Evolutionary conservation across 306 rosid genomes (phyloP).

Genomic region (Nissolia schottii): DNA sequence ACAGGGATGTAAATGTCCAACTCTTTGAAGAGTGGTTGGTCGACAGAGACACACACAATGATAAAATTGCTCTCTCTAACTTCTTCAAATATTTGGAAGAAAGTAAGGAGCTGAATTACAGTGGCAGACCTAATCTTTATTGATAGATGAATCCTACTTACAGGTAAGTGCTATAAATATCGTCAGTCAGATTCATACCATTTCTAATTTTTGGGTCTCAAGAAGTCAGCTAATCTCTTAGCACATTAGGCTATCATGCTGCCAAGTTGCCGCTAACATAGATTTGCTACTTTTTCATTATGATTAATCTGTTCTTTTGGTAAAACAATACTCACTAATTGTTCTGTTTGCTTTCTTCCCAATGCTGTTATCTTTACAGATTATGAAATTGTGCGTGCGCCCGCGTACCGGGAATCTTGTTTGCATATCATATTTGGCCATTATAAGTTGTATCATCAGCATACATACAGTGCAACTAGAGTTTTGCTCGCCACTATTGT

Average conservation of each 20-base stretch:
- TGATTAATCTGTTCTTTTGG: neutral
- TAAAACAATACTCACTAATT: neutral
- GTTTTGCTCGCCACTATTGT: neutral
- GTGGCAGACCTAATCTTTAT: conserved; percentile 1
- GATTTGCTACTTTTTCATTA: no score
- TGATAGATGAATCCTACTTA: conserved; percentile 27
- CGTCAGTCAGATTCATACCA: neutral
- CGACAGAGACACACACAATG: conserved; percentile 59
- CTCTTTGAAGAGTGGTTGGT: conserved; percentile 75
- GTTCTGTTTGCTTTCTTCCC: neutral
- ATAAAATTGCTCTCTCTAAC: conserved; percentile 41
- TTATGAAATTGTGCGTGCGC: neutral
- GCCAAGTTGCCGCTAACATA: no score
- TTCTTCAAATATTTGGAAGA: conserved; percentile 55
- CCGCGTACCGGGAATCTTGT: conserved; percentile 8
- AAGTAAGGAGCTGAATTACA: conserved; percentile 28
- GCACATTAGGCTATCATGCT: neutral
- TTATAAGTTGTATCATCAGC: neutral
- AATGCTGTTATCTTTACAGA: neutral
- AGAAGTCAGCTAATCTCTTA: neutral
- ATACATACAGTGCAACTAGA: neutral
- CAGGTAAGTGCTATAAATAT: conserved; percentile 26
- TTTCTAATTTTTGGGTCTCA: neutral
- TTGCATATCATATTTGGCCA: neutral
- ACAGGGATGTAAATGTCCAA: conserved; percentile 69